These are phyloP conservation scores for Solanum appendiculatum DNA, from an alignment of 257 asterid species.

Conservation along the genomic window DNA sequence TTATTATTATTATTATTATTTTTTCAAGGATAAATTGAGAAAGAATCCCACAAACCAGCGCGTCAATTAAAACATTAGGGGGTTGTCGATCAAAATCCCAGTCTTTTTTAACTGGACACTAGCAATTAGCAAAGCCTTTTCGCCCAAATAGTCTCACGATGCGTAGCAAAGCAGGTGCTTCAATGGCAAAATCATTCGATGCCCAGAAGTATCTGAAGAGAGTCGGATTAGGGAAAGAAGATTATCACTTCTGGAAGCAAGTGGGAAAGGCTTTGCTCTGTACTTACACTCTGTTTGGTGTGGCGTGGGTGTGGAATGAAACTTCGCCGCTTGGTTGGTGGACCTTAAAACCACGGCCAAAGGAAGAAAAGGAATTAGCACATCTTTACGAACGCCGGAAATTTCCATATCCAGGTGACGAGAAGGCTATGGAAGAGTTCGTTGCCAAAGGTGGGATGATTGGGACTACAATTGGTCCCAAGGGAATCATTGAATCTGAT, in stretches of 20 bases:
- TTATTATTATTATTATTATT: too few relatives aligned
- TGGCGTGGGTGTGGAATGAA: conserved; percentile 69
- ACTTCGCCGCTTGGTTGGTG: conserved; percentile 97
- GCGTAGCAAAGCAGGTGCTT: neutral
- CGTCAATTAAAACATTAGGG: neutral
- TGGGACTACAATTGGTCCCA: conserved; percentile 91
- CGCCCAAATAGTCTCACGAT: neutral
- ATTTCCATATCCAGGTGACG: conserved; percentile 84
- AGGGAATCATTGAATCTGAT: conserved; percentile 63
- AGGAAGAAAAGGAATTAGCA: conserved; percentile 76
- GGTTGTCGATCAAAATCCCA: neutral
- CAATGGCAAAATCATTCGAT: conserved; percentile 28
- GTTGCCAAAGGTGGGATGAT: conserved; percentile 87
- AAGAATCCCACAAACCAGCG: neutral
- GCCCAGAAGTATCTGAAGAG: conserved; percentile 52
- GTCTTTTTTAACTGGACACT: neutral
- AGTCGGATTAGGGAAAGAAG: conserved; percentile 79
- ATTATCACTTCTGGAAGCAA: conserved; percentile 89
- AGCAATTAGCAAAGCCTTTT: neutral
- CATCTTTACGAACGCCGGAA: conserved; percentile 73
- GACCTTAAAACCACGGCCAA: conserved; percentile 76
- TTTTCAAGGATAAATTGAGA: neutral
- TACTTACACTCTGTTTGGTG: conserved; percentile 68
- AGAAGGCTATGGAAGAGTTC: conserved; percentile 86
- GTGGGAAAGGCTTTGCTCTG: conserved; percentile 63